A percentile compares a stretch with the other conserved stretches of the same genome.
These are phyloP conservation scores for Macrolepiota albuminosa DNA, from an alignment of 768 basidiomycete genomes.

Conservation along the genomic window DNA sequence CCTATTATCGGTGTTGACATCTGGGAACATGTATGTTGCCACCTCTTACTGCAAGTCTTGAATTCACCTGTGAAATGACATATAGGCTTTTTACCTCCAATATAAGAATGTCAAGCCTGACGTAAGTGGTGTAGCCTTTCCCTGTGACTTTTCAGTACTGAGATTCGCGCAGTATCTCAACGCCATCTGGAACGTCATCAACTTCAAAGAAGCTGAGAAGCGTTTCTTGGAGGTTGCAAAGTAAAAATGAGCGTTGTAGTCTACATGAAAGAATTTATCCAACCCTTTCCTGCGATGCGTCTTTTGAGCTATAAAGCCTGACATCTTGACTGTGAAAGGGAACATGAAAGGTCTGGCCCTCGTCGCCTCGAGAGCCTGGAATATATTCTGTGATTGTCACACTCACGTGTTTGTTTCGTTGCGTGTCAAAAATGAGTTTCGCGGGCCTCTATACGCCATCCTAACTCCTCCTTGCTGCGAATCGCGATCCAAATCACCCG, in stretches of 20 bases:
- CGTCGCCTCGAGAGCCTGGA: no score
- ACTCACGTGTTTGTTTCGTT: not conserved
- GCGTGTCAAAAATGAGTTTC: not conserved
- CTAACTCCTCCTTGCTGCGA: not conserved
- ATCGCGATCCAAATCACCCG: conserved; percentile 7
- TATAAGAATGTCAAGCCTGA: conserved; percentile 93
- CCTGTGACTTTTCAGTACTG: not conserved
- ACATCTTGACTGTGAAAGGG: not conserved
- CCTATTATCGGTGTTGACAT: conserved; percentile 96
- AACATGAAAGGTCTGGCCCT: not conserved
- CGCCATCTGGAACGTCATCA: conserved; percentile 95
- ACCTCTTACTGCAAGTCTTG: not conserved
- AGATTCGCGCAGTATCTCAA: conserved; percentile 67
- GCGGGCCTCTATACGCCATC: no score
- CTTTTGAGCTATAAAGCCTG: not conserved
- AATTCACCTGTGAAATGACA: not conserved
- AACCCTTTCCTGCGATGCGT: not conserved
- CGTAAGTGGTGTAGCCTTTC: conserved; percentile 43
- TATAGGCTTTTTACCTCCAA: conserved; percentile 72
- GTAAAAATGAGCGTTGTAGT: conserved; percentile 7
- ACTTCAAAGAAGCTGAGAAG: conserved; percentile 88
- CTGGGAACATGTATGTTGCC: conserved; percentile 83
- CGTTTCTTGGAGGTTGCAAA: conserved; percentile 35
- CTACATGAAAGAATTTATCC: not conserved
- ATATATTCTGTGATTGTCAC: not conserved